phyloP scores from a whole-genome alignment of 108 stramenopile genomes.

The Parietichytrium sp. region DNA sequence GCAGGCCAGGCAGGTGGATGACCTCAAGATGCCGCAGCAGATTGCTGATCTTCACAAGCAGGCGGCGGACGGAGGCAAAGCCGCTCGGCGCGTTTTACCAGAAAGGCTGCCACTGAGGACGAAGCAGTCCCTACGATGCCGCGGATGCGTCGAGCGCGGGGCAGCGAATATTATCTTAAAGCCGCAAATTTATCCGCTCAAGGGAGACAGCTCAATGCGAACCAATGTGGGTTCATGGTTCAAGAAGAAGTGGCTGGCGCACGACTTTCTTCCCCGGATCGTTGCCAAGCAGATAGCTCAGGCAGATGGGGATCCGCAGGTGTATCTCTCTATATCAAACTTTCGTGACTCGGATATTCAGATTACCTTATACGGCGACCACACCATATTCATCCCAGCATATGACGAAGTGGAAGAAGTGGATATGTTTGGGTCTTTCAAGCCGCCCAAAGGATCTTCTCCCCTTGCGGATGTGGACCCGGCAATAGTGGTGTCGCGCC shows the following conservation, averaged over 20 bases:
- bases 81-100: too few species aligned
- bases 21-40: too few species aligned
- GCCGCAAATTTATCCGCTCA: conserved; percentile 5
- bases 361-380: not conserved
- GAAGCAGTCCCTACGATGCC: not conserved
- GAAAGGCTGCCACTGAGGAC: not conserved
- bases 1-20: too few species aligned
- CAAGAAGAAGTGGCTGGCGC: conserved; percentile 30
- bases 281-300: not conserved
- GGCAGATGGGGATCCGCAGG: not conserved
- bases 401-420: conserved; percentile 12
- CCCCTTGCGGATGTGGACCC: not conserved
- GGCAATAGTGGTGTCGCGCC: too few species aligned
- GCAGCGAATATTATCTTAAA: not conserved
- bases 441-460: not conserved
- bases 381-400: not conserved
- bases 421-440: not conserved
- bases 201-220: conserved; percentile 33
- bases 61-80: too few species aligned
- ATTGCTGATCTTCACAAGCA: too few species aligned
- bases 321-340: not conserved
- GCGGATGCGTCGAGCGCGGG: not conserved
- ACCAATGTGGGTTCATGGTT: conserved; percentile 36
- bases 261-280: not conserved
- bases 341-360: not conserved